Base-by-base conservation (phyloP, 257 asterid species). In the Solanum neorickii region DNA sequence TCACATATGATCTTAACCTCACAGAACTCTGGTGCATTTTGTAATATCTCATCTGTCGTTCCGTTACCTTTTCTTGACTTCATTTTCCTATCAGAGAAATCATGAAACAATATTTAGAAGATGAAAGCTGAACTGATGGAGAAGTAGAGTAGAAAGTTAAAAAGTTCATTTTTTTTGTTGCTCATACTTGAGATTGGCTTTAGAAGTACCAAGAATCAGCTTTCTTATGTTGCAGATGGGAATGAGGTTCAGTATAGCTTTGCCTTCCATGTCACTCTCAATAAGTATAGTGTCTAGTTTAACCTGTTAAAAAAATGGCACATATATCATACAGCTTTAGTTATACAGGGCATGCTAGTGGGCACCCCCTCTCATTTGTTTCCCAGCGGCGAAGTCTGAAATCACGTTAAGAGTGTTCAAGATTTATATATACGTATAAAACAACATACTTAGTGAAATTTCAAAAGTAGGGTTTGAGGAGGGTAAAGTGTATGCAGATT, bases 191-290 rank as follows among this genome's bases (percentile, higher is more conserved):
- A 90, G 87, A 49, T 89, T 85, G 31, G 94, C 73, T 92, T 94
- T 93, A 78, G 90, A 89, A 88, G 93, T 91, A 56, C 95, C 95
- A 3, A 95, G 27, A 29, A 96, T 93, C 56, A 96, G 88, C 86
- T 88, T 95, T 59, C 88, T 92, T 4, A 96, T 92, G 90, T 94
- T 91, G 92, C 94, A 95, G 83, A 95, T 89, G 42, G 96, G 96
- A 86, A 96, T 95, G 92, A 96, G 98, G 83, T 94, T 95, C 42
- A 94, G 82, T 90, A 96, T 92, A 1, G 98, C 94, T 85, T 93
- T 93, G 56, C 92, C 96, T 90, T 95, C 98, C 91, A 65, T 82
- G 65, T 96, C 95, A 86, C 96, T 94, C 87, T 96, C 98, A 11
- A 96, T 89, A 8, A 93, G 90, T 87, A 95, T 86, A 60, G 98